Percentiles rank a stretch among this genome's conserved stretches.
These are phyloP conservation scores for Wickerhamomyces kurtzmanii DNA, from an alignment of 805 yeast species.

Conservation along the genomic window DNA sequence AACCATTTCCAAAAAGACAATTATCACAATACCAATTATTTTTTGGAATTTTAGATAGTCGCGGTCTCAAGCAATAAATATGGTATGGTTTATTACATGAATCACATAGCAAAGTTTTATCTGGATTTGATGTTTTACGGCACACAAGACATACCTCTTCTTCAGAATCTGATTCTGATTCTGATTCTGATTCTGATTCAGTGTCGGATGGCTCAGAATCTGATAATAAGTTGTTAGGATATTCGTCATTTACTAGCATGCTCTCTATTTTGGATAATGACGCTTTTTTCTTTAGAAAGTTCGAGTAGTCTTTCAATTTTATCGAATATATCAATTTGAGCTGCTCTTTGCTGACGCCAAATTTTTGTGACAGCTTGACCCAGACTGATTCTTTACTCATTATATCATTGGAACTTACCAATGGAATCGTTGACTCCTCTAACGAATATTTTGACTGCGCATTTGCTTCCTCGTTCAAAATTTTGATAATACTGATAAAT, in stretches of 20 bases:
- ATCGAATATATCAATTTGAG: slow-evolving; percentile 14
- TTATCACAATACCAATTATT: slow-evolving; percentile 74
- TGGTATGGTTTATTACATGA: slow-evolving; percentile 70
- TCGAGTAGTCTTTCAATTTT: slow-evolving; percentile 21
- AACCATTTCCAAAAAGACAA: slow-evolving; percentile 82
- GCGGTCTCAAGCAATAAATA: slow-evolving; percentile 53
- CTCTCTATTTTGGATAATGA: slow-evolving; percentile 14
- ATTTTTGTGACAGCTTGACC: slow-evolving; percentile 11
- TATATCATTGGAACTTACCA: slow-evolving; percentile 5
- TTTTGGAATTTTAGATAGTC: slow-evolving; percentile 38
- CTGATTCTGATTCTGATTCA: slow-evolving; percentile 4
- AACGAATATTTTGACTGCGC: slow-evolving; percentile 5
- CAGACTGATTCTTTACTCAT: slow-evolving; percentile 16
- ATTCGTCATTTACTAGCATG: slow-evolving; percentile 13
- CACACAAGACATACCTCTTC: slow-evolving; percentile 40
- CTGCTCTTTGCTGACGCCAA: slow-evolving; percentile 5
- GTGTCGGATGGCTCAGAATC: slow-evolving; percentile 7
- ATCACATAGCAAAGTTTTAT: slow-evolving; percentile 51
- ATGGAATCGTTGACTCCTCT: slow-evolving; percentile 3
- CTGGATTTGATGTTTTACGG: slow-evolving; percentile 31
- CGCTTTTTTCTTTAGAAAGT: slow-evolving; percentile 18
- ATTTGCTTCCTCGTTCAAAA: slow-evolving; percentile 6
- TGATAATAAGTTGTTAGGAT: slow-evolving; percentile 21
- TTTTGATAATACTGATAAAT: slow-evolving; percentile 23
- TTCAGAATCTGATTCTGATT: slow-evolving; percentile 11